Evolutionary conservation across 228 moss, liverwort and hornwort genomes (phyloP), one percentile per base, ranked within the genome.

Genomic region (Sphagnum magellanicum): DNA sequence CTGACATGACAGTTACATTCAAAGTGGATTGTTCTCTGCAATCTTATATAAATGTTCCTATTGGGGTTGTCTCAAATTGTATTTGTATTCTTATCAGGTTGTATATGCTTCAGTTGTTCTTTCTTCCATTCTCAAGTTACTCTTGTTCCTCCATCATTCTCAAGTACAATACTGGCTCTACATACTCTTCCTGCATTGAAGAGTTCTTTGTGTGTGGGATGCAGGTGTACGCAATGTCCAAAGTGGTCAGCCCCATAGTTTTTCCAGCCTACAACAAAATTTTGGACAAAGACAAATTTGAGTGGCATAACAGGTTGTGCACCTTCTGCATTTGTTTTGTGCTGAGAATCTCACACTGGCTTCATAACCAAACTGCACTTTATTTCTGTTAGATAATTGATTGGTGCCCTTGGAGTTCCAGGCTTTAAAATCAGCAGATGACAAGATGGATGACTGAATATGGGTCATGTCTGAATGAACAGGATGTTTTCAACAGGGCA

Each of bases 301-400:
- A 85, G 53, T 85, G 85, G 85, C 74, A 81, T 63, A 85, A 85
- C 76, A 85, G 85, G 85, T 64, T 46, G 13, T 11, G 5, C 4
- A 32, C 48, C 49, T 73, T 70, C 63, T 52, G 74, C 50, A 48
- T 15, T 13, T 53, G 16, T 17, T 14, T 63, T 4, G 7, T 10
- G 17, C 15, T 5, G 47, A 55, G 6, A 46, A 6, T 48, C 53
- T 16, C 32, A 59, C 62, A 46, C n/a, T 1, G 50, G 53, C 5
- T 49, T 17, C 14, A 47, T 6, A 5, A 53, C 7, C 12, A 46
- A 46, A 52, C 14, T 8, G 57, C n/a, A 49, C n/a, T 61, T 66
- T 67, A 16, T 16, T 63, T 8, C 16, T 63, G 16, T 1, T 16
- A 48, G 9, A 63, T 8, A 8, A 7, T 16, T 7, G 15, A 48